These are phyloP conservation scores for Luzula sylvatica DNA, from an alignment of 176 grass and related monocot genomes.

Conservation along the genomic window DNA sequence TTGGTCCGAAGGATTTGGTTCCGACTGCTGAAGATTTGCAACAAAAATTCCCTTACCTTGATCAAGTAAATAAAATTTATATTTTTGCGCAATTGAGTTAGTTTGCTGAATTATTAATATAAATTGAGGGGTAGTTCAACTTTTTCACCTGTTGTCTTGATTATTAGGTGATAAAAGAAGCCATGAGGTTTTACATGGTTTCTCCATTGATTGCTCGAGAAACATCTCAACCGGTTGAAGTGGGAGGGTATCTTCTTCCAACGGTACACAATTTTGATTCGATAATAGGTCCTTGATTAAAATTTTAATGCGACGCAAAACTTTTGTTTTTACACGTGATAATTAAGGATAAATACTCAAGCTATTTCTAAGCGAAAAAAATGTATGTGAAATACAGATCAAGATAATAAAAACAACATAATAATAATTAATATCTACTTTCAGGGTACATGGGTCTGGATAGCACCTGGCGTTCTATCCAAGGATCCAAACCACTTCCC, in stretches of 20 bases:
- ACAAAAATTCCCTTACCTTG: constrained; percentile 48
- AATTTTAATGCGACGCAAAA: neutral
- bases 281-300: neutral
- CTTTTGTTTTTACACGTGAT: too few species aligned
- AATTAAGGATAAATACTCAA: too few species aligned
- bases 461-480: constrained; percentile 55
- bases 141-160: neutral
- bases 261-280: constrained; percentile 16
- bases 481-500: constrained; percentile 52
- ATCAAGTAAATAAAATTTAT: constrained; percentile 29
- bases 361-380: too few species aligned
- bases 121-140: too few species aligned
- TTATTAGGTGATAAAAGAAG: constrained; percentile 52
- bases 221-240: constrained; percentile 37
- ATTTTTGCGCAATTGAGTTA: neutral
- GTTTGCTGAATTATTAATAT: neutral
- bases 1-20: constrained; percentile 12
- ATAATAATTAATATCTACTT: neutral
- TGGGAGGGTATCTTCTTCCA: constrained; percentile 49
- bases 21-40: constrained; percentile 44
- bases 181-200: constrained; percentile 59
- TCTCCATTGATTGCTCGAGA: constrained; percentile 61
- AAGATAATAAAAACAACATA: neutral
- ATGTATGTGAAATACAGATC: neutral
- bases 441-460: constrained; percentile 76